A percentile compares a stretch with the other conserved stretches of the same genome.
phyloP scores from a whole-genome alignment of 192 early-diverging fungal genomes.

The Backusella tuberculispora region DNA sequence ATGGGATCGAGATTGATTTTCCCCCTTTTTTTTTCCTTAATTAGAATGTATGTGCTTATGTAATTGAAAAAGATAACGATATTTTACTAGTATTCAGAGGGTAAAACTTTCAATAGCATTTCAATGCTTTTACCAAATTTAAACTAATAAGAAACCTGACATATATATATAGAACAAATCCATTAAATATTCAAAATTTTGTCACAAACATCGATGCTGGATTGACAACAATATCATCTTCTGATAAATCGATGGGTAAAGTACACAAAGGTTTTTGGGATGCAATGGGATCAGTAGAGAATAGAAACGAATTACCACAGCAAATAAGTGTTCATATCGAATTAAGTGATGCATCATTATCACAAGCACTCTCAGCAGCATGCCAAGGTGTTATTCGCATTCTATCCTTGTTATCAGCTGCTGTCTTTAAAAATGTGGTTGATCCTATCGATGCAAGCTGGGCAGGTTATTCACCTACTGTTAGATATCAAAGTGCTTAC shows the following conservation, averaged over 20 bases:
- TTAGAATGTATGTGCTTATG: conserved; percentile 56
- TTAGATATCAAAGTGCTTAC: conserved; percentile 48
- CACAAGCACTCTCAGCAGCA: conserved; percentile 44
- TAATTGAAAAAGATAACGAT: conserved; percentile 57
- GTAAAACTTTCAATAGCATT: conserved; percentile 21
- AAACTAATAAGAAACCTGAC: background rate
- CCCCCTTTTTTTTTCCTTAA: background rate
- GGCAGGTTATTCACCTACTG: conserved; percentile 33
- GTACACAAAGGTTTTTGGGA: conserved; percentile 59
- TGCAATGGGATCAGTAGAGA: conserved; percentile 48
- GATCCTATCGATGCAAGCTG: conserved; percentile 59
- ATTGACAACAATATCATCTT: conserved; percentile 25
- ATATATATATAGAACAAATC: conserved; percentile 45
- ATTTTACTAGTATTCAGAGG: conserved; percentile 59
- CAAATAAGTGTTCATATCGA: conserved; percentile 43
- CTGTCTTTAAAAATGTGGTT: conserved; percentile 47
- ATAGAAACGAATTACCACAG: background rate
- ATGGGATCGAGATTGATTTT: background rate
- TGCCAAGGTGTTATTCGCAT: conserved; percentile 42
- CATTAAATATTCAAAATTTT: conserved; percentile 59
- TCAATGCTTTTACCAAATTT: background rate
- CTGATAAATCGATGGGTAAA: conserved; percentile 44
- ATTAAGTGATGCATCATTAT: conserved; percentile 47
- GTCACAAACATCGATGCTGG: conserved; percentile 51
- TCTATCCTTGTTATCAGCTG: conserved; percentile 40